Evolutionary conservation across 257 asterid genomes (phyloP), one percentile per base, ranked within the genome.

Genomic region (Euphrasia confusa): DNA sequence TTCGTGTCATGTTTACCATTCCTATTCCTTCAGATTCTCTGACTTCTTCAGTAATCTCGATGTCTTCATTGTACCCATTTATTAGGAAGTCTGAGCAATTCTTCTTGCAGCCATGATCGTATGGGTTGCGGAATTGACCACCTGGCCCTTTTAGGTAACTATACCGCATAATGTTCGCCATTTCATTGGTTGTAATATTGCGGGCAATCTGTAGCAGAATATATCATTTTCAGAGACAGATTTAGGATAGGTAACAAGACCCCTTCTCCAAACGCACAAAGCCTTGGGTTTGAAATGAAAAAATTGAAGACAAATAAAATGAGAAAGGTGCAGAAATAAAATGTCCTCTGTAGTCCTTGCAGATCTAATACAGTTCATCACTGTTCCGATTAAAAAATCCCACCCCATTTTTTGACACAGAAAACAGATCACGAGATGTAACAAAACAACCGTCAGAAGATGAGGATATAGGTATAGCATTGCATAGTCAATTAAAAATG

Each of bases 111-210:
- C 99, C 99, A 59, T 83, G 93, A 67, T 93, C 97, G 13, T 76
- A 93, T 3, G 92, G 96, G 71, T 93, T 93, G 58, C 81, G 87
- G 82, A 87, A 87, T 53, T 82, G 77, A 35, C 96, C 99, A 61
- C 76, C 81, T 50, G 91, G 81, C 55, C 94, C 97, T 78, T 88
- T 77, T 18, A 93, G 86, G 78, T 93, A 93, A 73, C 83, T 80
- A 72, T 93, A 93, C 54, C 96, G 81, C 95, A 82, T 71, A 67
- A 79, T 54, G 79, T 89, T 93, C 64, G 91, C 87, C 86, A 87
- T 85, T 80, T 93, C 99, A 30, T 93, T 93, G 49, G 99, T 93
- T 17, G 99, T 93, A 15, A 93, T 83, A 71, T 89, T 93, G 64
- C 94, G 95, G 68, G 94, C 78, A 56, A 93, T 89, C 99, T 93